Conservation (phyloP, 805 yeast species). For the Yarrowia sp. region DNA sequence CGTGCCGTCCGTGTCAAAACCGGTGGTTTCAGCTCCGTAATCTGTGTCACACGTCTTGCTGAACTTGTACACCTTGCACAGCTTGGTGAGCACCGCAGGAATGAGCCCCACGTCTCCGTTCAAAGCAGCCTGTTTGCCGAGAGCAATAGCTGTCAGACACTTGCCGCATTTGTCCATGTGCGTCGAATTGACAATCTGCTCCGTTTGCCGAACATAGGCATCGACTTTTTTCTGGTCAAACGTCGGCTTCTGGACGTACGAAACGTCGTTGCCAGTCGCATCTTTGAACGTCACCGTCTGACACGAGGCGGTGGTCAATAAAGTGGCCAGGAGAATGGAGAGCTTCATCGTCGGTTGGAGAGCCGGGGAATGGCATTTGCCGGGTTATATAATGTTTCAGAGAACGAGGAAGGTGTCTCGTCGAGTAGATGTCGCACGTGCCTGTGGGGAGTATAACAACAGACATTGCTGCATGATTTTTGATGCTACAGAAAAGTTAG, state of each 20-base stretch:
- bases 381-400: not conserved
- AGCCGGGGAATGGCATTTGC: not conserved
- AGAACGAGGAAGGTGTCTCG: not conserved
- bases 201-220: conserved; percentile 19
- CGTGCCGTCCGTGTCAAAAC: conserved; percentile 11
- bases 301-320: not conserved
- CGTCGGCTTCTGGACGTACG: conserved; percentile 10
- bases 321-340: not conserved
- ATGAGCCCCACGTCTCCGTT: conserved; percentile 15
- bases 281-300: conserved; percentile 20
- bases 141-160: conserved; percentile 23
- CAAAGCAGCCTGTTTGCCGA: conserved; percentile 19
- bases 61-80: conserved; percentile 25
- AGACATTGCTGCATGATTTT: too few species aligned
- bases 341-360: not conserved
- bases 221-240: conserved; percentile 24
- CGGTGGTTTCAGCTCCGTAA: conserved; percentile 9
- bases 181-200: conserved; percentile 31
- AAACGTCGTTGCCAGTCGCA: conserved; percentile 17
- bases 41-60: conserved; percentile 7
- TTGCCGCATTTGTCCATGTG: conserved; percentile 23
- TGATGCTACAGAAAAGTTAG: too few species aligned
- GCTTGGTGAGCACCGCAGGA: conserved; percentile 5
- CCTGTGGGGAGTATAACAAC: too few species aligned
- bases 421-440: conserved; percentile 32